phyloP scores from a whole-genome alignment of 169 alveolate genomes.

The Babesia divergens region DNA sequence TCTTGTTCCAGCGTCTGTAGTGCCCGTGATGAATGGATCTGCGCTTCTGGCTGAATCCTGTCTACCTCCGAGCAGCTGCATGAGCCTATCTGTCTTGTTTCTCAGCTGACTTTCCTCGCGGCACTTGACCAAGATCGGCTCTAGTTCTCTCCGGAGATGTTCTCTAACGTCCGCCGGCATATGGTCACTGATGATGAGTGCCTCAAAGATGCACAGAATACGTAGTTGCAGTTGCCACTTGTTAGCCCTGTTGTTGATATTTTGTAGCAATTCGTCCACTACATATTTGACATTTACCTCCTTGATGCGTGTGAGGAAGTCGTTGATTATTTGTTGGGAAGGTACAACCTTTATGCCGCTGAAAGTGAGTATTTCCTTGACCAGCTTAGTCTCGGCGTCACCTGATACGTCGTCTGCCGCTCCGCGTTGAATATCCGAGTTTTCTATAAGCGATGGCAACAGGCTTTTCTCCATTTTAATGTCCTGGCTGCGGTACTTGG shows the following conservation, averaged over 20 bases:
- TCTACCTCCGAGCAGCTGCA: conserved; percentile 14
- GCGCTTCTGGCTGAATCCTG: not conserved
- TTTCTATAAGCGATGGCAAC: conserved; percentile 23
- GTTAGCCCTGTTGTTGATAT: conserved; percentile 33
- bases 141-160: conserved; percentile 3
- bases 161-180: not conserved
- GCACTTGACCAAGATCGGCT: conserved; percentile 55
- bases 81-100: conserved; percentile 39
- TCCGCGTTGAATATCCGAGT: not conserved
- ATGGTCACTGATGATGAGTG: conserved; percentile 11
- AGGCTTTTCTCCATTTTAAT: not conserved
- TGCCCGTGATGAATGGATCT: not conserved
- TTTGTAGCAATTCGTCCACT: conserved; percentile 43
- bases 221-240: conserved; percentile 60
- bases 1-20: not conserved
- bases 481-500: not conserved
- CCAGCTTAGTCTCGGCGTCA: conserved; percentile 44
- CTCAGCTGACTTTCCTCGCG: conserved; percentile 39
- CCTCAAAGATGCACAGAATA: conserved; percentile 51
- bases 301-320: conserved; percentile 34
- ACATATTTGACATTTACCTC: conserved; percentile 28
- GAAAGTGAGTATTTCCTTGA: conserved; percentile 55
- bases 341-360: conserved; percentile 64
- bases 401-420: conserved; percentile 34
- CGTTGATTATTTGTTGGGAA: conserved; percentile 54